A percentile compares a stretch with the other conserved stretches of the same genome.
These are phyloP conservation scores for Eucalyptus marginata DNA, from an alignment of 345 rosid species.

Conservation along the genomic window DNA sequence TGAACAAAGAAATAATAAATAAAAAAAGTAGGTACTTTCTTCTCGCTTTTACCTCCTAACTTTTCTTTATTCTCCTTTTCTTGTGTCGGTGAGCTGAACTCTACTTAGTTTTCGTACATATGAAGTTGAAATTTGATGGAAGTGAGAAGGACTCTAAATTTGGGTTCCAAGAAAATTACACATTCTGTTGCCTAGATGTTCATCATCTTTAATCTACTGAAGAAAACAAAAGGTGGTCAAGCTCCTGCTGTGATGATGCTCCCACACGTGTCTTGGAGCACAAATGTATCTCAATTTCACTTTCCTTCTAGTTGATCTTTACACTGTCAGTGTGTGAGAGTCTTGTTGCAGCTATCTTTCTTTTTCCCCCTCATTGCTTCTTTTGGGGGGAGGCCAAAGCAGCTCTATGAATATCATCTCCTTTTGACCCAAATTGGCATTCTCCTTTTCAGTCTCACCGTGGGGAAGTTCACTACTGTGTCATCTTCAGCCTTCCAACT, in stretches of 20 bases:
- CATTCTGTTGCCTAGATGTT: neutral
- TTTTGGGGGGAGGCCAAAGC: neutral
- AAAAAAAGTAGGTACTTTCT: neutral
- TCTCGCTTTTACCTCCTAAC: neutral
- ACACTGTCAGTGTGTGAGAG: neutral
- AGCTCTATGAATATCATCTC: slow-evolving; percentile 5
- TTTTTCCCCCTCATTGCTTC: neutral
- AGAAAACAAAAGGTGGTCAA: neutral
- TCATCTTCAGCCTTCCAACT: slow-evolving; percentile 93
- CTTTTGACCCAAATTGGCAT: slow-evolving; percentile 84
- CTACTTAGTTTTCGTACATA: neutral
- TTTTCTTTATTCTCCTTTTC: neutral
- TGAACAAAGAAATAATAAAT: neutral
- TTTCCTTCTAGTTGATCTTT: neutral
- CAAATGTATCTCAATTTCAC: neutral
- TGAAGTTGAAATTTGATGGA: neutral
- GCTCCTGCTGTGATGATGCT: neutral
- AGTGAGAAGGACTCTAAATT: neutral
- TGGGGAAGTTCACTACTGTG: slow-evolving; percentile 76
- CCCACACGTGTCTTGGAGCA: slow-evolving; percentile 1
- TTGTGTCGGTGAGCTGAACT: neutral
- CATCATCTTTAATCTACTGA: neutral
- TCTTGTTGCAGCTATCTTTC: neutral
- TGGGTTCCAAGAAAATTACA: neutral
- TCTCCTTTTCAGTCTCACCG: slow-evolving; percentile 79